Base-by-base conservation (phyloP, 78 protist species). In the Pelomyxa schiedti region DNA sequence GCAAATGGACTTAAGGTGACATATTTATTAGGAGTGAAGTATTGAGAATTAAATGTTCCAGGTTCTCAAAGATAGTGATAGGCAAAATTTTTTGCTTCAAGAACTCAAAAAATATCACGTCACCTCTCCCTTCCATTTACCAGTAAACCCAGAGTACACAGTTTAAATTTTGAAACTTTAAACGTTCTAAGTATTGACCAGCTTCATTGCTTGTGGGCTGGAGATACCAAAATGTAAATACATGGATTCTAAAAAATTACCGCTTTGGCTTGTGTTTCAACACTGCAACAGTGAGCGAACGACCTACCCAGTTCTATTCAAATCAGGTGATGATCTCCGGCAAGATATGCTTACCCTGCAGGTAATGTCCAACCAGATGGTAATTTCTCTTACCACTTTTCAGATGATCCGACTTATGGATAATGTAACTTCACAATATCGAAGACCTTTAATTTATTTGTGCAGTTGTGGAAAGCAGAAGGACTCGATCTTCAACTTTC, bases 331-430 rank as follows among this genome's bases (percentile, higher is more conserved):
- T 42, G 98, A 95, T 47, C 72, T 95, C 32, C 88, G 98, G 40
- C 98, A 95, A 72, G 98, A 95, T 74, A 81, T 89, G 74, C 80
- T 95, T n/a, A 95, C 98, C 0, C 78, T 95, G 30, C 98, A 95
- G 74, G 72, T 95, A 75, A 72, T 38, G 22, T 67, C 22, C 66
- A 41, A 52, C 16, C 16, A 72, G 22, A 39, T 26, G 22, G 66
- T 38, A 66, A 30, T 67, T 24, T 67, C n/a, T 22, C 22, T 24
- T 24, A 52, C 22, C 24, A 52, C n/a, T 67, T 24, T n/a, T n/a
- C 22, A 7, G 66, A 70, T 70, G 66, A 43, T 41, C 66, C 74
- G 65, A 28, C 8, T 70, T 16, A 41, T 70, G 65, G 66, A 70
- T 29, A 70, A 41, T 6, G 8, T 65, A 16, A 6, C 16, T 8